Evolutionary conservation across 371 early-diverging fungal species (phyloP).

Genomic region (Rhizopus sp.): DNA sequence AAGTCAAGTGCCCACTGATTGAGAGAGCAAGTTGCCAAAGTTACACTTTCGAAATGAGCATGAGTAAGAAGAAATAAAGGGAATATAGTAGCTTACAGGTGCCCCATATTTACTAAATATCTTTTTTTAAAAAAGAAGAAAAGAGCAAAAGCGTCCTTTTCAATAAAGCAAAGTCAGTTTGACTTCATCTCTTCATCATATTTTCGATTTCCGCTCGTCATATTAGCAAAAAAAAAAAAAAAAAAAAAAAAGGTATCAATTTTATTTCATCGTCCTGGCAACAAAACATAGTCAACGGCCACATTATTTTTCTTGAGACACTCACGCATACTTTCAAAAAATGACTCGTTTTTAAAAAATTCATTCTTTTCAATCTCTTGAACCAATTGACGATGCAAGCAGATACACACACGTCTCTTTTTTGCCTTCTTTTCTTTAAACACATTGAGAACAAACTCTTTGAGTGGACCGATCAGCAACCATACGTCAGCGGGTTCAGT

Average conservation of each 20-base stretch:
- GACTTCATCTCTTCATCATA: no score
- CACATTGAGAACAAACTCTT: slow-evolving; percentile 13
- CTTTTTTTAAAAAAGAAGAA: no score
- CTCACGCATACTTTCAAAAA: neutral
- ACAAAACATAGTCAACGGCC: neutral
- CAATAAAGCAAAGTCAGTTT: no score
- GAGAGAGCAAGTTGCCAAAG: slow-evolving; percentile 82
- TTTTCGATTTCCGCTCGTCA: no score
- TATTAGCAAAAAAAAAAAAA: no score
- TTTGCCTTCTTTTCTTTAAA: slow-evolving; percentile 5
- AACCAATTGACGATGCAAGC: slow-evolving; percentile 8
- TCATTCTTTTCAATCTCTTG: slow-evolving; percentile 1
- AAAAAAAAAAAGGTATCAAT: no score
- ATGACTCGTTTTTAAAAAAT: slow-evolving; percentile 9
- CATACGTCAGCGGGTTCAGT: slow-evolving; percentile 18
- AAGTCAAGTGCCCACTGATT: slow-evolving; percentile 99
- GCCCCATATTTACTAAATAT: slow-evolving; percentile 15
- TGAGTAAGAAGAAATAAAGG: neutral
- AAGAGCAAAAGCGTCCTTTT: no score
- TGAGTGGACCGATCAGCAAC: slow-evolving; percentile 16
- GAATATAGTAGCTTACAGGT: slow-evolving; percentile 9
- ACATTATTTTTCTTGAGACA: neutral
- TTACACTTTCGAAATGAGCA: slow-evolving; percentile 41
- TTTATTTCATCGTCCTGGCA: neutral
- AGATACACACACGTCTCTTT: neutral